A percentile compares a stretch with the other conserved stretches of the same genome.
Evolutionary conservation across 2,329 filamentous ascomycete genomes (phyloP).

Genomic region (Neocucurbitaria cava): DNA sequence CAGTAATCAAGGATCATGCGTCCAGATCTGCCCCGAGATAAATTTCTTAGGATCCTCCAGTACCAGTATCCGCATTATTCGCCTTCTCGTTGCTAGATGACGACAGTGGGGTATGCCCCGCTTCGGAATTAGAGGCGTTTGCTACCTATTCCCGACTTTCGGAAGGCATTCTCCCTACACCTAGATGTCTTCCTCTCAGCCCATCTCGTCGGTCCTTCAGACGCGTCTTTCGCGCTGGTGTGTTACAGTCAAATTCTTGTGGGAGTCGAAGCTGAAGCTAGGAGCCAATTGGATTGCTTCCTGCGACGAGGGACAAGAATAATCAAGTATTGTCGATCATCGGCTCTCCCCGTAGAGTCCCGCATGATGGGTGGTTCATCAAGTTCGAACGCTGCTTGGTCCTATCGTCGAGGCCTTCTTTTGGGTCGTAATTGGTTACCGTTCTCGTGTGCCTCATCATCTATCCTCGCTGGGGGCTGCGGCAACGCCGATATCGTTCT

Average conservation of each 20-base stretch:
- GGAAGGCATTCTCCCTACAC: background rate
- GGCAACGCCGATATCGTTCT: constrained; percentile 16
- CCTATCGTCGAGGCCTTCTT: background rate
- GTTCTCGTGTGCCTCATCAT: background rate
- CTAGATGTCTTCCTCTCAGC: background rate
- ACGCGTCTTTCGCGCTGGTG: no score
- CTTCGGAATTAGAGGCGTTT: constrained; percentile 9
- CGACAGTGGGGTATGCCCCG: constrained; percentile 21
- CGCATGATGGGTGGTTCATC: constrained; percentile 1
- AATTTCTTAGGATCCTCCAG: background rate
- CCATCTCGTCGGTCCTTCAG: background rate
- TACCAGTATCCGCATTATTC: no score
- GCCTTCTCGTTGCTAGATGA: constrained; percentile 8
- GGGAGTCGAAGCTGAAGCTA: background rate
- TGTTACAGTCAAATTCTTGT: no score
- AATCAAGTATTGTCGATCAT: background rate
- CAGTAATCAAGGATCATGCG: background rate
- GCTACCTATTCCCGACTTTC: constrained; percentile 5
- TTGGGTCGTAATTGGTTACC: background rate
- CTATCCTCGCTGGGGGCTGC: constrained; percentile 3
- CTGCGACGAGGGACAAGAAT: background rate
- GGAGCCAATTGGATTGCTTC: background rate
- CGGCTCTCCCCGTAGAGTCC: background rate
- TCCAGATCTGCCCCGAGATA: background rate
- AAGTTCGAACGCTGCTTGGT: background rate